Conservation (phyloP, 768 basidiomycete species). For the Cystoderma amianthinum region DNA sequence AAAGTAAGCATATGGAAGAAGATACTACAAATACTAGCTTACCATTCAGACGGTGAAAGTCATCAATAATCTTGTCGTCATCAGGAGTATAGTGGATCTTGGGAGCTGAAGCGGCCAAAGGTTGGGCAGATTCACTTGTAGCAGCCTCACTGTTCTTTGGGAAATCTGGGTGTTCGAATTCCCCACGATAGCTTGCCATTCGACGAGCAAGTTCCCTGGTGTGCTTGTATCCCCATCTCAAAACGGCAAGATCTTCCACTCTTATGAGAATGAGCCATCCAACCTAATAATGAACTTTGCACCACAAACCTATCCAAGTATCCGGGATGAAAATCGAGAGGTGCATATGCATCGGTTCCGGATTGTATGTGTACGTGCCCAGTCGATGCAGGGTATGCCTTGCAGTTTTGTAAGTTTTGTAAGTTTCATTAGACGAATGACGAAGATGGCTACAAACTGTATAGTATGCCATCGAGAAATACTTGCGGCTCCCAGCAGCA, state of each 20-base stretch:
- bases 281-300: too few species aligned
- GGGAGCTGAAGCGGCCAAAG: constrained; percentile 20
- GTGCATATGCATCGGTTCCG: constrained; percentile 37
- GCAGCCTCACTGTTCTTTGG: constrained; percentile 21
- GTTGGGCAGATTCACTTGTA: constrained; percentile 8
- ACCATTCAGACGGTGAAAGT: background rate
- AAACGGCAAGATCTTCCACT: constrained; percentile 17
- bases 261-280: background rate
- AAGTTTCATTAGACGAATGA: too few species aligned
- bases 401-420: too few species aligned
- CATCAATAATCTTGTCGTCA: constrained; percentile 27
- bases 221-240: constrained; percentile 47
- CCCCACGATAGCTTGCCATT: constrained; percentile 19
- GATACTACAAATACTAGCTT: background rate
- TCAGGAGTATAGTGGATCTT: constrained; percentile 27
- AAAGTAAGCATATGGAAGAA: background rate
- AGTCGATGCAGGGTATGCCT: too few species aligned
- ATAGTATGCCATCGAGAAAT: too few species aligned
- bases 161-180: constrained; percentile 21
- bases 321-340: constrained; percentile 18
- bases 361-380: constrained; percentile 32
- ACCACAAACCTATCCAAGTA: constrained; percentile 27
- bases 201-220: constrained; percentile 45
- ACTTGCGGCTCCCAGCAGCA: too few species aligned
- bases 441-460: too few species aligned